Evolutionary conservation across 495 filamentous ascomycete species (phyloP).

Genomic region (Aspergillus sclerotioniger): DNA sequence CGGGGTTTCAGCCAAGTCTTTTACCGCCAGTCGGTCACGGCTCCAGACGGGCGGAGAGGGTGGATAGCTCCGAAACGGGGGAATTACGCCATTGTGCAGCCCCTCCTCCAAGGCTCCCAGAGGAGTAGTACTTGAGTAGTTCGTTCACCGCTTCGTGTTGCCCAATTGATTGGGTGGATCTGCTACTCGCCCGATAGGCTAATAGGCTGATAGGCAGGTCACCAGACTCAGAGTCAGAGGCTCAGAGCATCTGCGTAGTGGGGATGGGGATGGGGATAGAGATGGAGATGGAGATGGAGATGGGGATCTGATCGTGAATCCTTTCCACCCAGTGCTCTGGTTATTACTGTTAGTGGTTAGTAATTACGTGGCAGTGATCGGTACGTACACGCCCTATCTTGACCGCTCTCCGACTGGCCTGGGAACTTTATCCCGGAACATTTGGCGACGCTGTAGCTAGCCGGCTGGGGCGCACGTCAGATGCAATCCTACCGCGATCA

Average conservation of each 20-base stretch:
- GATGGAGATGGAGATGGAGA: neutral
- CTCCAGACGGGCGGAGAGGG: neutral
- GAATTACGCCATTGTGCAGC: constrained; percentile 1
- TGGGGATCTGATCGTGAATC: neutral
- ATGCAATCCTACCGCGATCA: constrained; percentile 7
- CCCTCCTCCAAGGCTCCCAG: neutral
- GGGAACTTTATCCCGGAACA: neutral
- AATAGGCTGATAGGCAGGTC: neutral
- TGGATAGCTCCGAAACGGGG: neutral
- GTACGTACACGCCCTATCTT: neutral
- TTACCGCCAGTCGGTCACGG: neutral
- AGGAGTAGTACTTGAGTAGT: too few relatives aligned
- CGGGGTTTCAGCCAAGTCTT: neutral
- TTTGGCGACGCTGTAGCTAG: constrained; percentile 1
- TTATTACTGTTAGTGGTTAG: too few relatives aligned
- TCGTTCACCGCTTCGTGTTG: constrained; percentile 3
- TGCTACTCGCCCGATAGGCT: too few relatives aligned
- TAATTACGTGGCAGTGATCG: neutral
- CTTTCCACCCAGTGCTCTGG: neutral
- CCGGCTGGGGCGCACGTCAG: neutral
- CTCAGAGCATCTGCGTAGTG: neutral
- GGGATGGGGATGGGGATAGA: neutral
- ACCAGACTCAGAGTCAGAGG: neutral
- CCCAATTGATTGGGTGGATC: neutral
- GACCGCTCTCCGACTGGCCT: neutral